A percentile compares a stretch with the other conserved stretches of the same genome.
Conservation (phyloP, 2,329 filamentous ascomycete genomes). For the Hymenoscyphus linearis region DNA sequence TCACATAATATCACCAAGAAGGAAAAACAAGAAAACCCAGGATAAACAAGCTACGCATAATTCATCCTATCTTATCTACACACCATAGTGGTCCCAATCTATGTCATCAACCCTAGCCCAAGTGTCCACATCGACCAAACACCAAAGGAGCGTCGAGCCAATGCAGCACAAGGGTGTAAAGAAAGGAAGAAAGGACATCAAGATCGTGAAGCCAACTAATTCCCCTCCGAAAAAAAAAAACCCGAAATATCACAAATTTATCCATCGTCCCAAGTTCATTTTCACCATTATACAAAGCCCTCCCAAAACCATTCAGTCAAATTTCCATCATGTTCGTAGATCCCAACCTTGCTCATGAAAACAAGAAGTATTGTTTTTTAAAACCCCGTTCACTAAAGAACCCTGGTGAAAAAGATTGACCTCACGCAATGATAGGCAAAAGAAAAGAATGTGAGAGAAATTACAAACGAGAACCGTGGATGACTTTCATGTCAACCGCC, state of each 20-base stretch:
- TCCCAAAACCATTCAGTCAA: conserved; percentile 14
- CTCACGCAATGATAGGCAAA: conserved; percentile 19
- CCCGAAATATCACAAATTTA: too few relatives aligned
- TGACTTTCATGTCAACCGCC: conserved; percentile 97
- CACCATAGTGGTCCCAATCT: conserved; percentile 2
- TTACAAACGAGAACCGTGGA: conserved; percentile 70
- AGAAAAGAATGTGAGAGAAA: conserved; percentile 5
- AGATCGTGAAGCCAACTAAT: conserved; percentile 8
- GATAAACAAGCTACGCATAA: background rate
- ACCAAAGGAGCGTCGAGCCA: conserved; percentile 12
- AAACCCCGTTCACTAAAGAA: conserved; percentile 4
- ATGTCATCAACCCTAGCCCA: conserved; percentile 14
- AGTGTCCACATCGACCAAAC: conserved; percentile 13
- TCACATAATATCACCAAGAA: background rate
- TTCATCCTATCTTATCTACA: conserved; percentile 22
- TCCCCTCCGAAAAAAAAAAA: conserved; percentile 8
- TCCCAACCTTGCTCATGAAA: background rate
- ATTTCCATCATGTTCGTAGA: background rate
- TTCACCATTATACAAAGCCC: conserved; percentile 16
- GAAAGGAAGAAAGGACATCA: conserved; percentile 7
- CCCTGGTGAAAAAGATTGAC: conserved; percentile 11
- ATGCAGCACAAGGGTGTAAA: background rate
- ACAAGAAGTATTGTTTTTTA: background rate
- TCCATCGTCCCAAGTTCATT: conserved; percentile 3
- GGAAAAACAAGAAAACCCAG: background rate